Base-by-base conservation (phyloP, 495 filamentous ascomycete genomes). In the Xylaria bambusicola region DNA sequence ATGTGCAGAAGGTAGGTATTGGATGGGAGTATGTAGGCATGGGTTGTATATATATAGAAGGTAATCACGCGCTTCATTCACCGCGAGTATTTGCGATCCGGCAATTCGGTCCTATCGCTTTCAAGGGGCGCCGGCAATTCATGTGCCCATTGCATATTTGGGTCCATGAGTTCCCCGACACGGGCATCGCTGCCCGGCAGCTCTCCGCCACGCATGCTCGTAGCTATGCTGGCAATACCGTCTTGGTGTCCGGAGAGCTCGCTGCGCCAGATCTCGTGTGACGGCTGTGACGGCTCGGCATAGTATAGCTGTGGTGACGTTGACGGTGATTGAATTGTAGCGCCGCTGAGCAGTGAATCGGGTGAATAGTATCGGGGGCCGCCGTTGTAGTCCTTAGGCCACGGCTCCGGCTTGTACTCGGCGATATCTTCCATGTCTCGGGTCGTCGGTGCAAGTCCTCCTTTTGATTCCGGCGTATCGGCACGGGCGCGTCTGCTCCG, bases 401-500 rank as follows among this genome's bases (percentile, higher is more conserved):
- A 65, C 0, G 68, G 68, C 41, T 71, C 68, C 13, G 68, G 68
- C 27, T 64, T 64, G 33, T 68, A 71, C 18, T 71, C 63, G 20
- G 58, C 41, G 15, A 65, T 58, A 36, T 52, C 52, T 15, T 56
- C 64, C 35, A 41, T 36, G 21, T 54, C 31, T 24, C 36, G 35
- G 47, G 12, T 9, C 6, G 8, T 15, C 21, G 35, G 40, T 1
- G 41, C 29, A 21, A 53, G 29, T 2, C 18, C 26, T 15, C 31
- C 29, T 3, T 18, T 24, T 17, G 57, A 60, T 13, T 52, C 40
- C 33, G 44, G 27, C n/a, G 57, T 59, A 42, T 55, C 63, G 57
- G 40, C 38, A 33, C 53, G 59, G 12, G 29, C 36, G 2, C 62
- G 47, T 9, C 35, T 57, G 9, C 40, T 56, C 40, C 57, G 53